A percentile compares a stretch with the other conserved stretches of the same genome.
Evolutionary conservation across 768 basidiomycete species (phyloP).

Genomic region (Mycena crocata): DNA sequence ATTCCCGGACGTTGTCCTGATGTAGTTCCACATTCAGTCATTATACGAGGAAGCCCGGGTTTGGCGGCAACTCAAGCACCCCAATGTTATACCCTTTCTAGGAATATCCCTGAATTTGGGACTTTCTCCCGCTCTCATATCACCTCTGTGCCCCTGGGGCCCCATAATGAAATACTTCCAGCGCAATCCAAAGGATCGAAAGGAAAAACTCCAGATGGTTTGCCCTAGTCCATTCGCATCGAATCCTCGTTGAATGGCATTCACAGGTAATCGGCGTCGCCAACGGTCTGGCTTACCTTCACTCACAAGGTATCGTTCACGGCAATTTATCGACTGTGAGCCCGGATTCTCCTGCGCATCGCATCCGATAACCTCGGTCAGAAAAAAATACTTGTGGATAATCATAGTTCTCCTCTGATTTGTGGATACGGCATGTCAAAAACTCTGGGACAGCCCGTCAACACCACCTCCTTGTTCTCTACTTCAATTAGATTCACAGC

Average conservation of each 20-base stretch:
- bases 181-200: not conserved
- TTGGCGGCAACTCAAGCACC: constrained; percentile 22
- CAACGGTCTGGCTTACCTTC: constrained; percentile 31
- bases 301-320: constrained; percentile 30
- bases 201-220: constrained; percentile 23
- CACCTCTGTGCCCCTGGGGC: constrained; percentile 21
- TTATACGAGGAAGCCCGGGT: constrained; percentile 15
- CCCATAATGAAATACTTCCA: constrained; percentile 26
- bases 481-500: constrained; percentile 20
- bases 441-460: not conserved
- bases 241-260: not conserved
- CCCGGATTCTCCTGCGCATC: not conserved
- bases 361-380: not conserved
- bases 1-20: not conserved
- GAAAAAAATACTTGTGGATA: constrained; percentile 29
- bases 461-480: constrained; percentile 11
- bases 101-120: constrained; percentile 27
- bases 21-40: not conserved
- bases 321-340: constrained; percentile 32
- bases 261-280: constrained; percentile 24
- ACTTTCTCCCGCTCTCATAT: constrained; percentile 29
- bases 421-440: constrained; percentile 24
- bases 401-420: constrained; percentile 9
- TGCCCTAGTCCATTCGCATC: not conserved
- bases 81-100: constrained; percentile 25